Conservation (phyloP, 805 yeast species). For the Wickerhamomyces kurtzmanii region DNA sequence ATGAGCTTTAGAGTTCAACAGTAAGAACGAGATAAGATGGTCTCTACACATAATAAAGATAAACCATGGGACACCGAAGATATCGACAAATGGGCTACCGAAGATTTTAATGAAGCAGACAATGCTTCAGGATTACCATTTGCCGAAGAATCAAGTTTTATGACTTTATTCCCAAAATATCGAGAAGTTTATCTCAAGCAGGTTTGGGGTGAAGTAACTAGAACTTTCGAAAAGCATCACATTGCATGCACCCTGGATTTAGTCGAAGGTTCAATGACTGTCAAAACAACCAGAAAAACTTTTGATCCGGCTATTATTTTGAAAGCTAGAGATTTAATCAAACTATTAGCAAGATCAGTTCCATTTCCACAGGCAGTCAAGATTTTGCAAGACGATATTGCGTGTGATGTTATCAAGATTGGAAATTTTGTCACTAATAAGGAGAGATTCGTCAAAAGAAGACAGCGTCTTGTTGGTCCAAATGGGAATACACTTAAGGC, state of each 20-base stretch:
- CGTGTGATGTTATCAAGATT: conserved; percentile 94
- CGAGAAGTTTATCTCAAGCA: conserved; percentile 84
- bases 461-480: conserved; percentile 95
- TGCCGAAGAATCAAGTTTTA: conserved; percentile 92
- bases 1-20: not conserved
- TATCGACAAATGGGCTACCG: conserved; percentile 85
- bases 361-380: conserved; percentile 95
- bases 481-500: conserved; percentile 96
- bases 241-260: conserved; percentile 80
- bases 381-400: conserved; percentile 82
- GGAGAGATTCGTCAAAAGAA: conserved; percentile 88
- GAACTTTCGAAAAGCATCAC: conserved; percentile 60
- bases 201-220: conserved; percentile 91
- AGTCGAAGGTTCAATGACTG: conserved; percentile 97
- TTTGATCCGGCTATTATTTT: conserved; percentile 90
- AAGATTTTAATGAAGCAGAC: conserved; percentile 84
- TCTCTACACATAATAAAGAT: conserved; percentile 86
- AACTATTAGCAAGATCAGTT: conserved; percentile 88
- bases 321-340: conserved; percentile 91
- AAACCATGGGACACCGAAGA: conserved; percentile 98
- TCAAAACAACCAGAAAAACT: conserved; percentile 90
- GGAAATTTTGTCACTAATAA: conserved; percentile 84
- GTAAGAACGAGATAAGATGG: conserved; percentile 39
- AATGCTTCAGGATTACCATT: conserved; percentile 81
- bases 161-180: conserved; percentile 93